phyloP scores from a whole-genome alignment of 169 alveolate genomes.

The Cyclospora cayetanensis region DNA sequence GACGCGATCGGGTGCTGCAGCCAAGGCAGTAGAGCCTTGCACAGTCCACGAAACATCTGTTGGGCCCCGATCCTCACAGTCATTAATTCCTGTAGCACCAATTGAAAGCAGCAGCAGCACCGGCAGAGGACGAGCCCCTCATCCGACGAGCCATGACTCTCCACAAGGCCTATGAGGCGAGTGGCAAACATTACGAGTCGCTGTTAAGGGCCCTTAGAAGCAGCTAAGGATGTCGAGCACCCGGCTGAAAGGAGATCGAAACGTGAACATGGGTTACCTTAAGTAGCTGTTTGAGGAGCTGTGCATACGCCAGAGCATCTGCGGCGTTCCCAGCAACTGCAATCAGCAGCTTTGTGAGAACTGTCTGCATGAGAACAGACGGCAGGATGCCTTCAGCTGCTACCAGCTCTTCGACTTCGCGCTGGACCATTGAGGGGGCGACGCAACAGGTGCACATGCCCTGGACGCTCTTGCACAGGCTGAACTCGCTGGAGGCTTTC shows the following conservation, averaged over 20 bases:
- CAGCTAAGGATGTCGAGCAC: no score
- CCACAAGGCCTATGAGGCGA: no score
- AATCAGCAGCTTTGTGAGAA: constrained; percentile 13
- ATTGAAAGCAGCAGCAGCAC: neutral
- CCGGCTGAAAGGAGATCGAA: no score
- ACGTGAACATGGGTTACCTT: no score
- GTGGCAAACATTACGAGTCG: no score
- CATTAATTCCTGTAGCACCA: constrained; percentile 29
- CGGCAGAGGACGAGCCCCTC: no score
- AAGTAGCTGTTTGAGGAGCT: constrained; percentile 22
- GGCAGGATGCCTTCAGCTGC: constrained; percentile 18
- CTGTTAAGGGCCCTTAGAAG: no score
- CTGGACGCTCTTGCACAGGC: no score
- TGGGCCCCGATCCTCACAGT: constrained; percentile 21
- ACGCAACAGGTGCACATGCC: no score
- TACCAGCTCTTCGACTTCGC: neutral
- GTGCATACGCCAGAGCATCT: constrained; percentile 37
- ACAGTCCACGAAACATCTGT: constrained; percentile 6
- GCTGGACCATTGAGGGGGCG: no score
- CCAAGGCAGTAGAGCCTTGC: constrained; percentile 32
- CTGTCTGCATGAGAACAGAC: neutral
- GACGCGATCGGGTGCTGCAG: constrained; percentile 20
- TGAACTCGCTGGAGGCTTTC: neutral
- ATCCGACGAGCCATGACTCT: no score
- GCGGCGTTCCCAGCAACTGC: constrained; percentile 10